Evolutionary conservation across 306 rosid genomes (phyloP).

Genomic region (Cicer chorassanicum): DNA sequence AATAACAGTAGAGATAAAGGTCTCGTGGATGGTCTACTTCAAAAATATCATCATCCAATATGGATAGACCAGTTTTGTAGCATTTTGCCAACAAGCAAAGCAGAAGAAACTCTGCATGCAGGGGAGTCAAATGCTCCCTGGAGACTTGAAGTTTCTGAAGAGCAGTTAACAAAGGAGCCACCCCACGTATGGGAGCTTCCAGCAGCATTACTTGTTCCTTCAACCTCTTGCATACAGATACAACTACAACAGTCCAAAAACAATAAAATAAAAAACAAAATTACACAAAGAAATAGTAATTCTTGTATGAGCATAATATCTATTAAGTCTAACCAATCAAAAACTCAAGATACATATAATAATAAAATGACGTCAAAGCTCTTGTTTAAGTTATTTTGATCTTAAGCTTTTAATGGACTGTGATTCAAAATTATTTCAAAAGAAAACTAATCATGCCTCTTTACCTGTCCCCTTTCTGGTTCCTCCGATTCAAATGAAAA

Average conservation of each 20-base stretch:
- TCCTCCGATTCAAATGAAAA: slow-evolving; percentile 6
- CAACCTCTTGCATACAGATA: slow-evolving; percentile 78
- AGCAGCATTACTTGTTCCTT: slow-evolving; percentile 75
- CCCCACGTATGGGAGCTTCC: slow-evolving; percentile 85
- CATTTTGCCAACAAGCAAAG: slow-evolving; percentile 85
- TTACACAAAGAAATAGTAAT: background rate
- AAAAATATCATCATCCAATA: slow-evolving; percentile 71
- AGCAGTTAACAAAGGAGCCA: slow-evolving; percentile 80
- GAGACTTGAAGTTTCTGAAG: slow-evolving; percentile 75
- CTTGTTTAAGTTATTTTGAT: background rate
- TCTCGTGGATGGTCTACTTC: slow-evolving; percentile 92
- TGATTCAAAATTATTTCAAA: slow-evolving; percentile 2
- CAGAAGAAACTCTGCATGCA: slow-evolving; percentile 87
- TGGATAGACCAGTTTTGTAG: slow-evolving; percentile 82
- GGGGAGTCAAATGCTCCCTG: slow-evolving; percentile 69
- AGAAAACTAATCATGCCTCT: background rate
- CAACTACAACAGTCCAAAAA: slow-evolving; percentile 54
- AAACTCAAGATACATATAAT: slow-evolving; percentile 1
- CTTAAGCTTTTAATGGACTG: background rate
- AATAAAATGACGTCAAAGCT: background rate
- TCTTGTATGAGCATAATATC: background rate
- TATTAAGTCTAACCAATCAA: background rate
- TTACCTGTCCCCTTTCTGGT: background rate
- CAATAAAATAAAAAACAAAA: background rate
- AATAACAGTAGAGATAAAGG: slow-evolving; percentile 90